Evolutionary conservation across 164 flowering plant species (phyloP).

Genomic region (Chloranthus sessilifolius): DNA sequence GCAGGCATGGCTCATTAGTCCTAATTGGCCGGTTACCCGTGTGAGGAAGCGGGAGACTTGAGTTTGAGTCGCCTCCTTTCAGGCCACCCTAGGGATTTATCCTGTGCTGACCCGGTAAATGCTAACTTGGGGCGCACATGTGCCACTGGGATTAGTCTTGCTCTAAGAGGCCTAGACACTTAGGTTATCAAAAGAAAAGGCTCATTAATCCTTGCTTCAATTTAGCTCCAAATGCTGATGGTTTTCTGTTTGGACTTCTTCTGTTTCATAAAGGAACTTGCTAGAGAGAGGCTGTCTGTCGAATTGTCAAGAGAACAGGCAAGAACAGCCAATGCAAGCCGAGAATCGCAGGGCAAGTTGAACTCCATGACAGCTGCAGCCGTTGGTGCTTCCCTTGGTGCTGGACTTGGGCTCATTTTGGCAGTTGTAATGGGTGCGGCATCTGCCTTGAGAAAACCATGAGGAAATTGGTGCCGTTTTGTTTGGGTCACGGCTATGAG

Average conservation of each 20-base stretch:
- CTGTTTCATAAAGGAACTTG: conserved; percentile 55
- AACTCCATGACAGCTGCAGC: conserved; percentile 60
- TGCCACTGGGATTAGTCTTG: no score
- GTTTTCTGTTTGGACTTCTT: not conserved
- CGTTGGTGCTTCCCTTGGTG: conserved; percentile 87
- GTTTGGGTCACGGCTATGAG: no score
- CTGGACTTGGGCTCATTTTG: conserved; percentile 75
- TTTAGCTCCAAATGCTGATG: not conserved
- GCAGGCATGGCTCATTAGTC: no score
- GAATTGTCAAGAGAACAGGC: conserved; percentile 62
- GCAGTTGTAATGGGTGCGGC: conserved; percentile 98
- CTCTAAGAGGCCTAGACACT: no score
- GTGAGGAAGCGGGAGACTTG: no score
- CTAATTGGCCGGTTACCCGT: no score
- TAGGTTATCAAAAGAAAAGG: no score
- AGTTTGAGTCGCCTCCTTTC: no score
- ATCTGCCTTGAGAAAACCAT: conserved; percentile 94
- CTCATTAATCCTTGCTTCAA: not conserved
- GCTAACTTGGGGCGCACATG: no score
- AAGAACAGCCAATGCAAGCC: conserved; percentile 26
- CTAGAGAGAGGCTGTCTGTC: conserved; percentile 53
- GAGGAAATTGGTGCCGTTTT: no score
- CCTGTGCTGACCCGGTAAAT: no score
- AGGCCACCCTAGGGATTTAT: no score
- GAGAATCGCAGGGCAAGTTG: conserved; percentile 44